phyloP scores from a whole-genome alignment of 1,284 basidiomycete species.

The Rhodotorula sp. region DNA sequence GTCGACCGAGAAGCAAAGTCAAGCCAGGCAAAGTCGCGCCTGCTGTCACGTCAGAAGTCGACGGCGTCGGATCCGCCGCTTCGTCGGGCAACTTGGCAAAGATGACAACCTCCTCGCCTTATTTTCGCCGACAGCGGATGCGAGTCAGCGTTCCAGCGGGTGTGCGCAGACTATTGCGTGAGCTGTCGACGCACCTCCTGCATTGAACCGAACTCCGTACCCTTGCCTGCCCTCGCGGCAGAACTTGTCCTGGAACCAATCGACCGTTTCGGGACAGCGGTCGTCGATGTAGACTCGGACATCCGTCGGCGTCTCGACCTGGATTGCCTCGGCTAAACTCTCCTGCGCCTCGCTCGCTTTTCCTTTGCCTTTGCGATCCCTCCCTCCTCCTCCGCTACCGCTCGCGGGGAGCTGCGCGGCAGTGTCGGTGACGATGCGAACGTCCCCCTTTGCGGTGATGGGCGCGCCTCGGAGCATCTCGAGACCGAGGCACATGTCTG shows the following conservation, averaged over 20 bases:
- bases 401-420: not conserved
- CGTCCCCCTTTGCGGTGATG: constrained; percentile 6
- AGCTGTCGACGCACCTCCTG: constrained; percentile 18
- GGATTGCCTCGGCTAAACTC: not conserved
- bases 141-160: no score
- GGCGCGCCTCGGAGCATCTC: constrained; percentile 37
- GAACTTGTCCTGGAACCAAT: constrained; percentile 37
- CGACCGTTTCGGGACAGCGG: constrained; percentile 33
- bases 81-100: constrained; percentile 3
- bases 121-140: no score
- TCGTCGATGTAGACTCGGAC: constrained; percentile 36
- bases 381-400: not conserved
- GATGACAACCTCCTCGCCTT: constrained; percentile 37
- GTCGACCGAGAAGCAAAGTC: constrained; percentile 28
- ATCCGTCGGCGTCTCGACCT: constrained; percentile 39
- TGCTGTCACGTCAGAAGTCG: constrained; percentile 1
- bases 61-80: not conserved
- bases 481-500: constrained; percentile 39
- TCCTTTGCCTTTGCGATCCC: constrained; percentile 1
- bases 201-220: constrained; percentile 23
- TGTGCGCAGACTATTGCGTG: not conserved
- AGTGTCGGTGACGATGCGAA: not conserved
- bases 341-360: not conserved
- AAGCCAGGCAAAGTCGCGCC: not conserved
- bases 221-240: constrained; percentile 26